These are phyloP conservation scores for Lobulomyces angularis DNA, from an alignment of 192 early-diverging fungal genomes.

Conservation along the genomic window DNA sequence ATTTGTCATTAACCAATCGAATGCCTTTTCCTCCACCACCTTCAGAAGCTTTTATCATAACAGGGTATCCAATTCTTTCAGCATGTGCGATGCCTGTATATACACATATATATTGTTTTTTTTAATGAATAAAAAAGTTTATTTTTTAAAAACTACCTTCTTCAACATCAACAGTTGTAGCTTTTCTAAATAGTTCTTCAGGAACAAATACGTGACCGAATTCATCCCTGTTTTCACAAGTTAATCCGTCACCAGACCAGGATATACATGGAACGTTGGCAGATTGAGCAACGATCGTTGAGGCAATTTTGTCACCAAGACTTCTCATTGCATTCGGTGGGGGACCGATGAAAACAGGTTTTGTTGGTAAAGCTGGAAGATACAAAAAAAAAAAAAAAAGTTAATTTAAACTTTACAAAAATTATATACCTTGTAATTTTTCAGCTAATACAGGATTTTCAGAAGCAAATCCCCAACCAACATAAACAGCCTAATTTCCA, in stretches of 20 bases:
- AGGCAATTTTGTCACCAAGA: conserved; percentile 99
- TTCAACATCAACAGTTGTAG: conserved; percentile 73
- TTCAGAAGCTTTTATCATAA: conserved; percentile 99
- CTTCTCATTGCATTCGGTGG: conserved; percentile 93
- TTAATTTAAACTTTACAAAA: too few species aligned
- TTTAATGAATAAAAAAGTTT: conserved; percentile 1
- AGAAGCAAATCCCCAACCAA: conserved; percentile 98
- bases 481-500: conserved; percentile 73
- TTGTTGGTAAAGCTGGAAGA: too few species aligned
- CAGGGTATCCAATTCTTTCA: conserved; percentile 81
- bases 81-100: conserved; percentile 51
- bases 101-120: background rate
- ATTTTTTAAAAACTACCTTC: conserved; percentile 39
- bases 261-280: conserved; percentile 92
- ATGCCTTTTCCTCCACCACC: conserved; percentile 99
- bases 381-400: too few species aligned
- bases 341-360: conserved; percentile 98
- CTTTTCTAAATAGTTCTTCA: conserved; percentile 62
- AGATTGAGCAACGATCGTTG: conserved; percentile 95
- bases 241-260: conserved; percentile 86
- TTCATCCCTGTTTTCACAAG: conserved; percentile 51
- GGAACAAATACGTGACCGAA: conserved; percentile 70
- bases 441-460: conserved; percentile 95
- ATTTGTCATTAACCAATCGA: conserved; percentile 75
- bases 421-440: too few species aligned